Conservation (phyloP, 2,329 filamentous ascomycete genomes). For the Phialemoniopsis sp. region DNA sequence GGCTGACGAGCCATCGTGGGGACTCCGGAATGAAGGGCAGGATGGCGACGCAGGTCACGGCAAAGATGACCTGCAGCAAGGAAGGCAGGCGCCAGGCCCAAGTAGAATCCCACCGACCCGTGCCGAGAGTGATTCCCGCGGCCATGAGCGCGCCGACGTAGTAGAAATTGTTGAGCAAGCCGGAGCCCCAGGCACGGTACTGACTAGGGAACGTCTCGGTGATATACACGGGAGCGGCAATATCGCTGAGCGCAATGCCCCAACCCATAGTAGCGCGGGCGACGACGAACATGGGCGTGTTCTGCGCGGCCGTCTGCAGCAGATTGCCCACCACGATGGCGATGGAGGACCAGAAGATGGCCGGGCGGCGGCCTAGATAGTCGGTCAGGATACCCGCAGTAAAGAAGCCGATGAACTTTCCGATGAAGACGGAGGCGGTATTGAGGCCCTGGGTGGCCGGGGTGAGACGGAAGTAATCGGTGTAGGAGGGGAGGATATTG, state of each 20-base stretch:
- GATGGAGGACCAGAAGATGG: constrained; percentile 28
- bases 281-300: constrained; percentile 29
- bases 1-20: constrained; percentile 8
- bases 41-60: too few species aligned
- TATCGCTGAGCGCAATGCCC: constrained; percentile 29
- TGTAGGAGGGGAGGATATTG: constrained; percentile 52
- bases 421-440: constrained; percentile 51
- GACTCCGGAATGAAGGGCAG: constrained; percentile 5
- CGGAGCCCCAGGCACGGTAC: constrained; percentile 24
- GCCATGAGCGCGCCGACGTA: too few species aligned
- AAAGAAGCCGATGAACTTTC: constrained; percentile 38
- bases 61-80: constrained; percentile 8
- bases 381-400: constrained; percentile 36
- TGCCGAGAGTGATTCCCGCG: constrained; percentile 1
- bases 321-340: constrained; percentile 30
- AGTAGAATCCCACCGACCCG: constrained; percentile 4
- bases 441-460: constrained; percentile 48
- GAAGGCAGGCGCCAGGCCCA: constrained; percentile 11
- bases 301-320: constrained; percentile 27
- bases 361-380: constrained; percentile 27
- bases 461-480: constrained; percentile 51
- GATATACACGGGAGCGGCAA: constrained; percentile 35
- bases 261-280: constrained; percentile 30
- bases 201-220: constrained; percentile 28
- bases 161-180: too few species aligned